Conservation (phyloP, 441 rosid genomes). For the Gossypium lobatum region DNA sequence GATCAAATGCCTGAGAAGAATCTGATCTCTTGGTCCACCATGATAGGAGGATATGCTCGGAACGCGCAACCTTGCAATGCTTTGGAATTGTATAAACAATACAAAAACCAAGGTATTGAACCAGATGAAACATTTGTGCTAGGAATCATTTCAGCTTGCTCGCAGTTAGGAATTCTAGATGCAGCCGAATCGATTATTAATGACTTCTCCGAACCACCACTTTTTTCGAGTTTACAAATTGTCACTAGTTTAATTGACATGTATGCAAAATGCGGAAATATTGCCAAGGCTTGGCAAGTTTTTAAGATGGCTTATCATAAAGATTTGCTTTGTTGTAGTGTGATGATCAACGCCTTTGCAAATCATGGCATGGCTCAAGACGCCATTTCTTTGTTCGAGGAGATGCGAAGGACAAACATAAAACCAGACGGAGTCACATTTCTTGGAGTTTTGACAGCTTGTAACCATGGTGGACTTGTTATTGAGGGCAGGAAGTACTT, state of each 20-base stretch:
- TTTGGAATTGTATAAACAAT: slow-evolving; percentile 20
- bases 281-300: slow-evolving; percentile 19
- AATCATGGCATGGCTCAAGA: slow-evolving; percentile 25
- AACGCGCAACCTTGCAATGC: slow-evolving; percentile 29
- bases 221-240: background rate
- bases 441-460: slow-evolving; percentile 29
- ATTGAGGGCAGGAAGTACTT: slow-evolving; percentile 28
- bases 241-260: slow-evolving; percentile 20
- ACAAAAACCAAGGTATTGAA: slow-evolving; percentile 20
- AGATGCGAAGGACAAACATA: slow-evolving; percentile 23
- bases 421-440: slow-evolving; percentile 28
- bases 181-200: slow-evolving; percentile 14
- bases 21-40: slow-evolving; percentile 29
- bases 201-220: slow-evolving; percentile 26
- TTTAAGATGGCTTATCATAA: slow-evolving; percentile 16
- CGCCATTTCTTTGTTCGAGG: slow-evolving; percentile 26
- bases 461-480: slow-evolving; percentile 31
- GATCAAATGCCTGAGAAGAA: slow-evolving; percentile 31
- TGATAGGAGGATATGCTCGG: slow-evolving; percentile 32
- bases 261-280: slow-evolving; percentile 29
- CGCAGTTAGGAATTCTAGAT: slow-evolving; percentile 16
- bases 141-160: slow-evolving; percentile 30
- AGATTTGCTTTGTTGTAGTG: slow-evolving; percentile 24
- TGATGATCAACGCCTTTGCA: slow-evolving; percentile 31
- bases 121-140: slow-evolving; percentile 23